phyloP scores from a whole-genome alignment of 495 filamentous ascomycete genomes.

The Xylaria curta region DNA sequence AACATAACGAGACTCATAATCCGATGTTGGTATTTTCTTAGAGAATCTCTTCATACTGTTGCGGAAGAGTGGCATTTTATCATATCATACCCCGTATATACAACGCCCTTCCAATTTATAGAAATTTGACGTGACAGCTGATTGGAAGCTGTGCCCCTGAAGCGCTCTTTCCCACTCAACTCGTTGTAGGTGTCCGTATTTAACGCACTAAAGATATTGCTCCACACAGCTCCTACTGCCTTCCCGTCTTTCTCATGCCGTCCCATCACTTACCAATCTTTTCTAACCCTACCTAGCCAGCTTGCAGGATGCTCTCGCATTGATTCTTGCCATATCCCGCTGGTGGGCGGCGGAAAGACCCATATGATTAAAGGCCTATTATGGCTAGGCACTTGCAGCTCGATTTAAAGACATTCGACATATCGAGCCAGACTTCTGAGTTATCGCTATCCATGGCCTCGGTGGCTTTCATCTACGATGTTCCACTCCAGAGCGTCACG shows the following conservation, averaged over 20 bases:
- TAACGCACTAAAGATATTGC: neutral
- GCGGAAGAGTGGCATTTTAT: neutral
- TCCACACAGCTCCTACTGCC: neutral
- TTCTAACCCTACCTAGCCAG: neutral
- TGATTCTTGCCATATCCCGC: neutral
- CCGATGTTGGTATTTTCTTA: neutral
- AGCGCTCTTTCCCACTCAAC: constrained; percentile 10
- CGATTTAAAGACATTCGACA: constrained; percentile 9
- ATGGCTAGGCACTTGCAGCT: constrained; percentile 11
- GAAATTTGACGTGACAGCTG: neutral
- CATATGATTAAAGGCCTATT: neutral
- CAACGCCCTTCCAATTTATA: neutral
- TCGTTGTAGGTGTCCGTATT: neutral
- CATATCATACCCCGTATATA: neutral
- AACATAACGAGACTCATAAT: neutral
- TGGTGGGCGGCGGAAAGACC: neutral
- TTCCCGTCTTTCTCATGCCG: neutral
- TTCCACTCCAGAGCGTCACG: constrained; percentile 17
- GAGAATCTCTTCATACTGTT: neutral
- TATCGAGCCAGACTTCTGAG: constrained; percentile 19
- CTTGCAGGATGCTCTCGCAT: neutral
- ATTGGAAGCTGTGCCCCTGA: neutral
- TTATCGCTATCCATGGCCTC: constrained; percentile 35
- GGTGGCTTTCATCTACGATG: constrained; percentile 31
- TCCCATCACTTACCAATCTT: neutral